Conservation (phyloP, 495 filamentous ascomycete genomes). For the Glonium stellatum region DNA sequence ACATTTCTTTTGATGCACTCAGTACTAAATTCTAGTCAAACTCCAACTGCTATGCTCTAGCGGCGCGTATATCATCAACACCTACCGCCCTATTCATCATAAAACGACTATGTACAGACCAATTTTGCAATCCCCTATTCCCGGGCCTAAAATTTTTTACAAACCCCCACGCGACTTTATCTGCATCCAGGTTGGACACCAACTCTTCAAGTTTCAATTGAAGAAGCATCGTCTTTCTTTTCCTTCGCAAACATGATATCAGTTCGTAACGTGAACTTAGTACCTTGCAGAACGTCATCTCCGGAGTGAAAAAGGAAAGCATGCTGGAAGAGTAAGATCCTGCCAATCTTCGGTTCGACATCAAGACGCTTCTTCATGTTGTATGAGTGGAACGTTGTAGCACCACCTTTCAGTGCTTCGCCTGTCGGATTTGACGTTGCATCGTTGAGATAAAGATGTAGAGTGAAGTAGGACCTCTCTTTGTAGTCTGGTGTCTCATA, state of each 20-base stretch:
- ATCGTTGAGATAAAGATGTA: slow-evolving; percentile 79
- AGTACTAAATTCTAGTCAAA: too few relatives aligned
- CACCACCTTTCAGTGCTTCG: slow-evolving; percentile 48
- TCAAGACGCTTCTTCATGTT: slow-evolving; percentile 47
- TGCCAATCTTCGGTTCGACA: slow-evolving; percentile 62
- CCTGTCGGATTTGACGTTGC: slow-evolving; percentile 41
- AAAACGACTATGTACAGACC: too few relatives aligned
- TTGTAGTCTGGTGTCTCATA: slow-evolving; percentile 54
- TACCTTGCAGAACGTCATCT: slow-evolving; percentile 62
- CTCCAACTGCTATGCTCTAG: too few relatives aligned
- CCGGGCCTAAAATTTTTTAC: too few relatives aligned
- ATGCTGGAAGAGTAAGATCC: slow-evolving; percentile 76
- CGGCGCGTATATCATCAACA: too few relatives aligned
- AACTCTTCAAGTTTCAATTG: not conserved
- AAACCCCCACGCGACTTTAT: too few relatives aligned
- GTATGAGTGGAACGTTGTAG: slow-evolving; percentile 55
- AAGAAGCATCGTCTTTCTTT: not conserved
- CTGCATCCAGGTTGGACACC: not conserved
- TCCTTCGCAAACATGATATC: slow-evolving; percentile 62
- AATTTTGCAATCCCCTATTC: too few relatives aligned
- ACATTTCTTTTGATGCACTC: not conserved
- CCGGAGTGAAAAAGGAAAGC: slow-evolving; percentile 60
- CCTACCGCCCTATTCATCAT: too few relatives aligned
- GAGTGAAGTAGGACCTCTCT: slow-evolving; percentile 61
- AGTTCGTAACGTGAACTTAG: slow-evolving; percentile 70